These are phyloP conservation scores for Serendipita sp. DNA, from an alignment of 768 basidiomycete genomes.

Conservation along the genomic window DNA sequence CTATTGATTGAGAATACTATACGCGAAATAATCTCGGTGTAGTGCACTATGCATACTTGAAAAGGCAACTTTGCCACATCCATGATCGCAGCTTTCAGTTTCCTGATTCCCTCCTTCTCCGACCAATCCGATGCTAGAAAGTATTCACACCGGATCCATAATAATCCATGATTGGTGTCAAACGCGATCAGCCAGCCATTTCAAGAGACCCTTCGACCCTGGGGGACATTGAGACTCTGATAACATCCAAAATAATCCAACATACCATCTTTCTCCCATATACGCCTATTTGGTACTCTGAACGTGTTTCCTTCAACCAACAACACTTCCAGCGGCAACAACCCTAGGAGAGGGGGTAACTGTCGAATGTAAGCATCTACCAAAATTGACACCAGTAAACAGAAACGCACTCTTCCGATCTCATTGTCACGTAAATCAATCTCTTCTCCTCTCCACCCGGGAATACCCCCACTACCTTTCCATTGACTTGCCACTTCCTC, in stretches of 20 bases:
- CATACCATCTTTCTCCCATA: slow-evolving; percentile 67
- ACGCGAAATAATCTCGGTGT: no score
- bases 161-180: background rate
- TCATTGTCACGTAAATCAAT: slow-evolving; percentile 73
- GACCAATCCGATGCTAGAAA: no score
- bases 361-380: slow-evolving; percentile 12
- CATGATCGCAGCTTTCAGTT: no score
- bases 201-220: slow-evolving; percentile 60
- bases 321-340: slow-evolving; percentile 65
- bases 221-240: background rate
- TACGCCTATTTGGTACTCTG: slow-evolving; percentile 60
- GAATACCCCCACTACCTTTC: slow-evolving; percentile 44
- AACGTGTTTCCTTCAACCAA: slow-evolving; percentile 79
- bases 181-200: slow-evolving; percentile 34
- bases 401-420: slow-evolving; percentile 28
- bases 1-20: no score
- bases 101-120: no score
- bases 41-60: no score
- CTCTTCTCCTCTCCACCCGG: slow-evolving; percentile 66
- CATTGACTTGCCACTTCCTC: slow-evolving; percentile 45
- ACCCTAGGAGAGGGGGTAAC: slow-evolving; percentile 52
- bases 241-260: background rate
- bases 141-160: no score
- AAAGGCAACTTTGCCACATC: no score
- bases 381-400: background rate